Base-by-base conservation (phyloP, 495 filamentous ascomycete genomes). In the Aspergillus biplanus region DNA sequence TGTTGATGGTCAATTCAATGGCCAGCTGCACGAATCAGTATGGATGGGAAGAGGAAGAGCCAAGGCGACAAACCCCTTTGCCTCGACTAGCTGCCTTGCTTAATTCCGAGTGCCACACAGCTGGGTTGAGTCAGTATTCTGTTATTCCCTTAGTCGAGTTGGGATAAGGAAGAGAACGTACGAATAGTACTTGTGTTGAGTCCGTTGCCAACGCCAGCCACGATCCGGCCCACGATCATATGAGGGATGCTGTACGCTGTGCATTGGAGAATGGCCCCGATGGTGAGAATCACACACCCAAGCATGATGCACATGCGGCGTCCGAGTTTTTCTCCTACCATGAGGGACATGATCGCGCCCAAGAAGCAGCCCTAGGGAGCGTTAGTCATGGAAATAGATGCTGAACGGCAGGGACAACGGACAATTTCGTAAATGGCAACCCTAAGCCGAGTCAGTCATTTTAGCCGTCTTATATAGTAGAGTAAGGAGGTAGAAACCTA, bases 1-100 rank as follows among this genome's bases (percentile, higher is more conserved):
- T 88, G 65, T 88, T 89, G 69, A 87, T 75, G 6, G 82, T 81
- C 71, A 88, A 75, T 67, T 90, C 86, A 33, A 89, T 82, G 46
- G 73, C 73, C 42, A 75, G 63, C 73, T 75, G 59, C 11, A 49
- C 3, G n/a, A 3, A 31, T 70, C 50, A 70, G 54, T 13, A 48
- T 32, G 18, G 3, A 46, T 49, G 15, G 32, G 15, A 9, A 46
- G 7, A 55, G 18, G 35, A 32, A 34, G 8, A 33, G n/a, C 9
- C 2, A 18, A 27, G 18, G 13, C 3, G 18, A 66, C 86, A 70
- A 56, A 89, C 82, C 37, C 88, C 78, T 68, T 85, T 84, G 49
- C 88, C 88, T 69, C 87, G 80, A 75, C 82, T 85, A 13, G 79
- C 76, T 13, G 83, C 83, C 63, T 87, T 85, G 12, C 85, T 86